phyloP scores from a whole-genome alignment of 2,329 filamentous ascomycete species.

The Claviceps sp. region DNA sequence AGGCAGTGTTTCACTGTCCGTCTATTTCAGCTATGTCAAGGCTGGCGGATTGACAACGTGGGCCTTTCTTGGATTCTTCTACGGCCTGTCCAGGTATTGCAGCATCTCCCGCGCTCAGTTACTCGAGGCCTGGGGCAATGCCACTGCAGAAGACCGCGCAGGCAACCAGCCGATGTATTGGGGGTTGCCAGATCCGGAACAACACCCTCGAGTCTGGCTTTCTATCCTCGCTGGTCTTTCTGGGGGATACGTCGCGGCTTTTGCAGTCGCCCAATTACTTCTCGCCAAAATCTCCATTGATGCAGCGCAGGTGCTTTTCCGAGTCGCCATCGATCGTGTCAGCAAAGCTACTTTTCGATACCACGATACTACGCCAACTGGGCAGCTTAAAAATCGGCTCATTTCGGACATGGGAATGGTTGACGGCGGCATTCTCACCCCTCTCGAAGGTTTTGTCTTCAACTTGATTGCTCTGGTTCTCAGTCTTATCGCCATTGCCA shows the following conservation, averaged over 20 bases:
- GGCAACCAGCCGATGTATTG: constrained; percentile 10
- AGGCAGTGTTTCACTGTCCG: constrained; percentile 58
- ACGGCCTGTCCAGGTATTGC: constrained; percentile 48
- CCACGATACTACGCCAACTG: constrained; percentile 81
- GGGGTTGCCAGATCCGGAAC: constrained; percentile 45
- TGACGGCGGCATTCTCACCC: constrained; percentile 69
- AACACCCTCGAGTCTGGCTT: constrained; percentile 63
- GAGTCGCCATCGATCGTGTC: constrained; percentile 56
- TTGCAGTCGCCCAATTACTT: constrained; percentile 48
- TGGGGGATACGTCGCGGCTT: constrained; percentile 42
- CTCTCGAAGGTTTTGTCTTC: constrained; percentile 60
- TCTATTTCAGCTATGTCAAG: constrained; percentile 79
- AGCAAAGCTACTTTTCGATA: constrained; percentile 76
- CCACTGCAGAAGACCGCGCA: constrained; percentile 8
- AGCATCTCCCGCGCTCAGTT: constrained; percentile 64
- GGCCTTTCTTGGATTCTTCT: constrained; percentile 47
- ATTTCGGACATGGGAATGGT: constrained; percentile 84
- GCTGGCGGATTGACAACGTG: constrained; percentile 67
- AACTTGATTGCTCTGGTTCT: constrained; percentile 57
- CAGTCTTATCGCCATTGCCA: constrained; percentile 64
- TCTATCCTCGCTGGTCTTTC: constrained; percentile 56
- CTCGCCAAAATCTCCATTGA: constrained; percentile 68
- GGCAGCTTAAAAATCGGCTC: constrained; percentile 81
- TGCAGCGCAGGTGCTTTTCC: constrained; percentile 64
- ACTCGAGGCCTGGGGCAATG: constrained; percentile 76